Conservation (phyloP, 257 asterid species). For the Solanum rostratum region DNA sequence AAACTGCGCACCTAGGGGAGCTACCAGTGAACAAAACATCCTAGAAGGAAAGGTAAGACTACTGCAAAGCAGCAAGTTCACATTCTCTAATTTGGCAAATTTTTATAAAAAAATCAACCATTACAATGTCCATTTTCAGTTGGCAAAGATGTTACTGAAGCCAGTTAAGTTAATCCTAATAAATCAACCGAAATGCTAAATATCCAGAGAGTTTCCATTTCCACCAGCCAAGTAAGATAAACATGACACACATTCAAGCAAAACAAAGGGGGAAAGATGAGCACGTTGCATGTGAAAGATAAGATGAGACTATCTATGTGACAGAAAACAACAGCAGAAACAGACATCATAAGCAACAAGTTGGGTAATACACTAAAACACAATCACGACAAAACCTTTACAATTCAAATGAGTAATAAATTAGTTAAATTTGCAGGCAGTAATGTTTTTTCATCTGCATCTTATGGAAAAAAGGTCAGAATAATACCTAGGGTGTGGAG, state of each 20-base stretch:
- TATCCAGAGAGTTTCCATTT: neutral
- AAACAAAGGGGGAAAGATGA: neutral
- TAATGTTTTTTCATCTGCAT: neutral
- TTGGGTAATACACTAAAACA: neutral
- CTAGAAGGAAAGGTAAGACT: neutral
- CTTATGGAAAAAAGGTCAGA: neutral
- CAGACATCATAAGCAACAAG: neutral
- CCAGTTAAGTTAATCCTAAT: neutral
- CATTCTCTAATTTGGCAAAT: neutral
- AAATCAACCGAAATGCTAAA: neutral
- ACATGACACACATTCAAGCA: neutral
- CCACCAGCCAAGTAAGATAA: neutral
- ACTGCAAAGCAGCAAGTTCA: neutral
- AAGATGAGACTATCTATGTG: neutral
- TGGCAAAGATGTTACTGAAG: neutral
- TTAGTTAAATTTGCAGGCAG: neutral
- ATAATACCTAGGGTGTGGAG: constrained; percentile 67
- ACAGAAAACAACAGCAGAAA: neutral
- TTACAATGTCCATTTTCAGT: neutral
- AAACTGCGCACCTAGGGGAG: neutral
- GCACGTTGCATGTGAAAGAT: neutral
- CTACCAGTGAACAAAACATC: neutral
- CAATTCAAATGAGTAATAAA: neutral
- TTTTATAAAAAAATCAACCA: neutral
- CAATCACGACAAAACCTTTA: neutral